Base-by-base conservation (phyloP, 352 stramenopile genomes). In the Phytophthora sp. region DNA sequence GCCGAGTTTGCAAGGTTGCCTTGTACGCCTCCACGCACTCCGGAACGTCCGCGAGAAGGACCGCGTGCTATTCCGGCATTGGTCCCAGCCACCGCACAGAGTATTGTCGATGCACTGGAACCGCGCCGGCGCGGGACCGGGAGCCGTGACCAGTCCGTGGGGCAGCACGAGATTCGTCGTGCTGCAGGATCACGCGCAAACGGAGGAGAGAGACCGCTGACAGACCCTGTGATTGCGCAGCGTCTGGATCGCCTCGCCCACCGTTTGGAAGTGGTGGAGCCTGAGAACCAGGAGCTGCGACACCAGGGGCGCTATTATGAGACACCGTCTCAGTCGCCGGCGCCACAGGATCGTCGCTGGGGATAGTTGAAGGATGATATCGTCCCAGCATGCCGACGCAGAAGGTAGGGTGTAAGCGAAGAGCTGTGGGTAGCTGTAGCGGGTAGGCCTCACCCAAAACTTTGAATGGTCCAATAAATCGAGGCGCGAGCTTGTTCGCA, bases 391-490 rank as follows among this genome's bases (percentile, higher is more conserved):
- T 41, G 7, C 63, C 36, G 21, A 66, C 63, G 39, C 57, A 62
- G 49, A 66, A 71, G 16, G 38, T 60, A 60, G 46, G 57, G n/a
- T n/a, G n/a, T n/a, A n/a, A n/a, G n/a, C n/a, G n/a, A n/a, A 71
- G 18, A 3, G 18, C 18, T 3, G 38, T 45, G 12, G 38, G 38
- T 45, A 45, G 18, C 8, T 45, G 38, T 13, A 45, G 38, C 6
- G 38, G 11, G 8, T 45, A 45, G 7, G 38, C 18, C 4, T 45
- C 18, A 15, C 38, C 18, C 16, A 45, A 45, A 24, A 45, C n/a
- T 3, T 13, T 24, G 16, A 45, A 45, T 23, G n/a, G 38, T 26
- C 38, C 38, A 23, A 45, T 27, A 27, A 26, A 45, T 26, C 35
- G 4, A 7, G 35, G 16, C 35, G 35, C 35, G 35, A 42, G 35